A percentile compares a stretch with the other conserved stretches of the same genome.
phyloP scores from a whole-genome alignment of 257 asterid species.

The Gentiana macrophylla region DNA sequence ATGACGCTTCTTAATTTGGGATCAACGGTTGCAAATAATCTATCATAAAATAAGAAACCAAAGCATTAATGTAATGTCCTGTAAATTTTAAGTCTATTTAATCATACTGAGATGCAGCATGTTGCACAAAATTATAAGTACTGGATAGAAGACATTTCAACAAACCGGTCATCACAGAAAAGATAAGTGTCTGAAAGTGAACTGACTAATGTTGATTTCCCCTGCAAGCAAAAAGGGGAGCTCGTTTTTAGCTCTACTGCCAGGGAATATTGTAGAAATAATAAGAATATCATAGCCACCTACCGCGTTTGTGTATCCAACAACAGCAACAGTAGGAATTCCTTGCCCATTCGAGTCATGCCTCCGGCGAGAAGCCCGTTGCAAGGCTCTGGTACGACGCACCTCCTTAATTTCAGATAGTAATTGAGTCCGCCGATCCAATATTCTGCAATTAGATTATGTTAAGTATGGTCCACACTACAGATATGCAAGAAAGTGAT shows the following conservation, averaged over 20 bases:
- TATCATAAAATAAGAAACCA: slow-evolving; percentile 15
- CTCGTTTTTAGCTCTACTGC: slow-evolving; percentile 6
- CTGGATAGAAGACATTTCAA: neutral
- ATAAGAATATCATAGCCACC: slow-evolving; percentile 19
- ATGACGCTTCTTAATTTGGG: slow-evolving; percentile 74
- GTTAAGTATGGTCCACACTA: neutral
- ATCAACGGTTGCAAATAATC: slow-evolving; percentile 96
- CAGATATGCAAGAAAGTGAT: neutral
- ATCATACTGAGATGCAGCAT: neutral
- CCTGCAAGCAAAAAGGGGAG: slow-evolving; percentile 36
- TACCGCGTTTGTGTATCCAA: slow-evolving; percentile 99
- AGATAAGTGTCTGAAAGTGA: slow-evolving; percentile 65
- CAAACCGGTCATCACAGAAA: slow-evolving; percentile 86
- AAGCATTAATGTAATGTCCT: too few relatives aligned
- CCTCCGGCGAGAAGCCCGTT: slow-evolving; percentile 80
- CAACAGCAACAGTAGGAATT: slow-evolving; percentile 79
- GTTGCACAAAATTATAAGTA: too few relatives aligned
- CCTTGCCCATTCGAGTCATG: slow-evolving; percentile 53
- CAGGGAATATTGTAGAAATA: slow-evolving; percentile 12
- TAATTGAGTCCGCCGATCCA: slow-evolving; percentile 65
- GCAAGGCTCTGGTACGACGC: slow-evolving; percentile 83
- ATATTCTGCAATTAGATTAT: slow-evolving; percentile 44
- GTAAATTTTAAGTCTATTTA: neutral
- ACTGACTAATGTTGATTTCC: slow-evolving; percentile 87
- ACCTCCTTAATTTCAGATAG: slow-evolving; percentile 81